These are phyloP conservation scores for Microcera coccophila DNA, from an alignment of 2,329 filamentous ascomycete genomes.

Conservation along the genomic window DNA sequence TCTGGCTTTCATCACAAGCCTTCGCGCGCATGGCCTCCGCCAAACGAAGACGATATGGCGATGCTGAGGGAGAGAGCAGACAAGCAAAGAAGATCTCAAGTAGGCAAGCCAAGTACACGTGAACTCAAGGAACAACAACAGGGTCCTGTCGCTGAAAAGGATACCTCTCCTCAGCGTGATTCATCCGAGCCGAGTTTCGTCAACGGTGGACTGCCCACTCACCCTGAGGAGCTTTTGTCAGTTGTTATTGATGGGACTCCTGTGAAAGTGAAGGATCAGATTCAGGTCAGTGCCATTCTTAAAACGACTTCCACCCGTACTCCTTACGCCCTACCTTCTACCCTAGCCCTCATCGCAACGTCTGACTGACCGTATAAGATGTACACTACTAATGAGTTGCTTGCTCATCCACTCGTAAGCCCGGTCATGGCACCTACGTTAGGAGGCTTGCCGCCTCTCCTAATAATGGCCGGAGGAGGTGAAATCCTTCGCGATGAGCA, in stretches of 20 bases:
- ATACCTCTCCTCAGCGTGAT: conserved; percentile 14
- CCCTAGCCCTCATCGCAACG: neutral
- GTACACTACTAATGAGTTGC: conserved; percentile 76
- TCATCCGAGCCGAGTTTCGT: conserved; percentile 22
- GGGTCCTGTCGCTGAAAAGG: conserved; percentile 28
- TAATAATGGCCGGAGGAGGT: conserved; percentile 82
- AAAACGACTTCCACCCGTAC: neutral
- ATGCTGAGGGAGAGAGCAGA: conserved; percentile 50
- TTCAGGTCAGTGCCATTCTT: conserved; percentile 59
- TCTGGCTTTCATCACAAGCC: conserved; percentile 89
- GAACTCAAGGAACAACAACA: conserved; percentile 34
- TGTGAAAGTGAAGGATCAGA: conserved; percentile 81
- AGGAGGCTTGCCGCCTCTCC: conserved; percentile 80
- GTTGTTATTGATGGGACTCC: conserved; percentile 67
- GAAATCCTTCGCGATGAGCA: conserved; percentile 92
- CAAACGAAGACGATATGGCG: conserved; percentile 70
- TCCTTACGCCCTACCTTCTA: no score
- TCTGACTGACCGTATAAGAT: conserved; percentile 44
- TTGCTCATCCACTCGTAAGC: conserved; percentile 85
- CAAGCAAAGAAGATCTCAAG: conserved; percentile 32
- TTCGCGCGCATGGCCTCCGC: conserved; percentile 87
- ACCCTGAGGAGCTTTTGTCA: conserved; percentile 45
- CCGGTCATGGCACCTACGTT: conserved; percentile 83
- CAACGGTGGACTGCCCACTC: conserved; percentile 26
- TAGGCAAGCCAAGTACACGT: conserved; percentile 18